phyloP scores from a whole-genome alignment of 2,329 filamentous ascomycete genomes.

The Xylaria sp. region DNA sequence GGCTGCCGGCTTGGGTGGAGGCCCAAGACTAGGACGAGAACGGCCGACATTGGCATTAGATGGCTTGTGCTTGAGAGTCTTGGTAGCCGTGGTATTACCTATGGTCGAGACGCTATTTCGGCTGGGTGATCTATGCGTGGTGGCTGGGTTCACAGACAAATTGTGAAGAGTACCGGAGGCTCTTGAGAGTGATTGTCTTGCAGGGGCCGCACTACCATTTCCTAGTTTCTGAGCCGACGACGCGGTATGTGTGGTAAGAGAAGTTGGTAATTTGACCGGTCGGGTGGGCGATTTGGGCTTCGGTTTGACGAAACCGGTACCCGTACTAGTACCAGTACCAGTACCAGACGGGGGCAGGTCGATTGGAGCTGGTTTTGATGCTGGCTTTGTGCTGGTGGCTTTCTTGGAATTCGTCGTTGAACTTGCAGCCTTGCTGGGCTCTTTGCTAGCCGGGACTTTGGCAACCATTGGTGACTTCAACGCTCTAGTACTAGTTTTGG shows the following conservation, averaged over 20 bases:
- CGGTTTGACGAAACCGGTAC: slow-evolving; percentile 65
- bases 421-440: slow-evolving; percentile 48
- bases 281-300: slow-evolving; percentile 76
- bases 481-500: slow-evolving; percentile 51
- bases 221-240: slow-evolving; percentile 73
- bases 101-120: slow-evolving; percentile 55
- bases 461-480: slow-evolving; percentile 53
- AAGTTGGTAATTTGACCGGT: slow-evolving; percentile 72
- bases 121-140: slow-evolving; percentile 58
- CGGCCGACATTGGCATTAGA: slow-evolving; percentile 51
- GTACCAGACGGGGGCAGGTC: slow-evolving; percentile 55
- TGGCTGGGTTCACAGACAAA: slow-evolving; percentile 40
- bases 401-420: slow-evolving; percentile 53
- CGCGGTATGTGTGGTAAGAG: slow-evolving; percentile 75
- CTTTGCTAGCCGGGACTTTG: slow-evolving; percentile 53
- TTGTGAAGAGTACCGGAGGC: slow-evolving; percentile 54
- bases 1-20: slow-evolving; percentile 67
- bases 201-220: slow-evolving; percentile 44
- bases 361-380: slow-evolving; percentile 56
- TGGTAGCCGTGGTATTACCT: slow-evolving; percentile 52
- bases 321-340: slow-evolving; percentile 54
- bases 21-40: slow-evolving; percentile 65
- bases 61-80: slow-evolving; percentile 42
- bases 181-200: slow-evolving; percentile 56
- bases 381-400: slow-evolving; percentile 47